Conservation (phyloP, 202 grass and related monocot genomes). For the Digitaria exilis region DNA sequence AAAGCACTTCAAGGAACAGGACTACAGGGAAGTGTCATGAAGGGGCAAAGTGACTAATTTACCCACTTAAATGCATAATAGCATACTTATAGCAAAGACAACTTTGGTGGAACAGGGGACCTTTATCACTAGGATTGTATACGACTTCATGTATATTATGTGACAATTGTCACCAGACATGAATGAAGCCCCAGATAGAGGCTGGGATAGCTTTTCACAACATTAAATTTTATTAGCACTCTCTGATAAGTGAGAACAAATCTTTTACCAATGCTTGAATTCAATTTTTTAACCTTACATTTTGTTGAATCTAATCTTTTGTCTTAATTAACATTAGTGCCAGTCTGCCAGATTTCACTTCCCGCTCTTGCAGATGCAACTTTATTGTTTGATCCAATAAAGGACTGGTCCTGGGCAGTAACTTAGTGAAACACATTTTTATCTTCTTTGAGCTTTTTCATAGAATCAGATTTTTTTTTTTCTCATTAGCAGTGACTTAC, state of each 20-base stretch:
- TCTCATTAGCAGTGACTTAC: background rate
- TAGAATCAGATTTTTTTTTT: background rate
- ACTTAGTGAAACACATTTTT: background rate
- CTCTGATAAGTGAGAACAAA: background rate
- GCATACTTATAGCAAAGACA: too few relatives aligned
- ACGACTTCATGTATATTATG: background rate
- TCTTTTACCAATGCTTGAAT: background rate
- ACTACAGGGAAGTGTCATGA: too few relatives aligned
- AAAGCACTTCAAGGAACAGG: background rate
- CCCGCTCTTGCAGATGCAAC: background rate
- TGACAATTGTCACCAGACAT: background rate
- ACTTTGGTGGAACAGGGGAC: too few relatives aligned
- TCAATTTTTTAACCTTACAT: background rate
- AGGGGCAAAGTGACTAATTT: background rate
- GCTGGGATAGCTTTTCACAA: background rate
- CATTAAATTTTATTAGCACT: background rate
- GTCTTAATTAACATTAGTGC: background rate
- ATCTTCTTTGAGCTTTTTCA: background rate
- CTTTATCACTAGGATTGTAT: background rate
- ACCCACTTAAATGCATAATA: background rate
- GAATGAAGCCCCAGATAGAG: background rate
- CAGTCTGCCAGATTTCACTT: background rate
- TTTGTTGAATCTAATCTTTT: background rate
- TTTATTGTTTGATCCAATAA: background rate
- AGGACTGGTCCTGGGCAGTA: background rate